These are phyloP conservation scores for Akanthomyces muscarius DNA, from an alignment of 2,329 filamentous ascomycete genomes.

Conservation along the genomic window DNA sequence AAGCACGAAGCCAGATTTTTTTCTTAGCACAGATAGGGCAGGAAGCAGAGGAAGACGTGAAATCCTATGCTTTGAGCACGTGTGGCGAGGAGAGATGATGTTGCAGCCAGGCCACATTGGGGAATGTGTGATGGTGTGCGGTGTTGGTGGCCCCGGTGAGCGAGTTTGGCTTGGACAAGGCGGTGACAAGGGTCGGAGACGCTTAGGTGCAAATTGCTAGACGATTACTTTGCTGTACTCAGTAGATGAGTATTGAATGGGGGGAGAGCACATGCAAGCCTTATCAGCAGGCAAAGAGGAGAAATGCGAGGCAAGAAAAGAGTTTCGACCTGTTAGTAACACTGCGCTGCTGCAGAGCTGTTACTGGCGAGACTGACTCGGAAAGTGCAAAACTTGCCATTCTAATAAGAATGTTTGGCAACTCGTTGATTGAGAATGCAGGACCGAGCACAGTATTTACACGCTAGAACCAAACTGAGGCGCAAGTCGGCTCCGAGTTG, in stretches of 20 bases:
- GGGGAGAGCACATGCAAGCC: not conserved
- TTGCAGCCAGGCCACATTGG: constrained; percentile 3
- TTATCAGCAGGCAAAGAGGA: too few relatives aligned
- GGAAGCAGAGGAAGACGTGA: not conserved
- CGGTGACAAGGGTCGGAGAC: constrained; percentile 4
- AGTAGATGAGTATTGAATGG: not conserved
- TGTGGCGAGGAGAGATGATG: not conserved
- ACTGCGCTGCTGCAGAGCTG: too few relatives aligned
- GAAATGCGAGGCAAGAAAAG: not conserved
- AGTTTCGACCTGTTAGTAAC: not conserved
- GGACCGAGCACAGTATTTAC: too few relatives aligned
- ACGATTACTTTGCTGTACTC: not conserved
- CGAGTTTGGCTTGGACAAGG: not conserved
- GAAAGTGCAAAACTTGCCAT: too few relatives aligned
- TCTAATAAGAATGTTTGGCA: too few relatives aligned
- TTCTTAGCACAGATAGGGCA: not conserved
- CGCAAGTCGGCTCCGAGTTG: too few relatives aligned
- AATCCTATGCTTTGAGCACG: not conserved
- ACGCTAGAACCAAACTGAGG: too few relatives aligned
- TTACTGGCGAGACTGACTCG: too few relatives aligned
- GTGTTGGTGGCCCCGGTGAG: constrained; percentile 11
- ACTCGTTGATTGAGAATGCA: too few relatives aligned
- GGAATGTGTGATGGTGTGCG: constrained; percentile 2
- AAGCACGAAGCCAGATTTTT: not conserved
- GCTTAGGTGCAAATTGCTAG: not conserved